These are phyloP conservation scores for Ustanciosporium gigantosporum DNA, from an alignment of 1,284 basidiomycete species.

Conservation along the genomic window DNA sequence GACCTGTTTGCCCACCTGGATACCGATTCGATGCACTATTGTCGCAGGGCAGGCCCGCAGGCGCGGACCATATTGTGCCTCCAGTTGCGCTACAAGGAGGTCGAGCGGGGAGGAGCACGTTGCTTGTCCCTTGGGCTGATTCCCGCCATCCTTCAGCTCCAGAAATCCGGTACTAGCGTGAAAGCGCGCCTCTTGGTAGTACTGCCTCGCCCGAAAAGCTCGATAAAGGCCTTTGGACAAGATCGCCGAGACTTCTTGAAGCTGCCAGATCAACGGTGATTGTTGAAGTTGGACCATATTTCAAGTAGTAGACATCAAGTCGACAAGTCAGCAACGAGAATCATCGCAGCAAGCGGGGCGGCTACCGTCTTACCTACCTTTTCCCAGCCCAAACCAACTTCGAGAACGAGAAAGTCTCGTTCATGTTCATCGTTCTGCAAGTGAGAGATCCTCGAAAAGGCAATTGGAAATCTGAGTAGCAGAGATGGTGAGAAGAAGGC, in stretches of 20 bases:
- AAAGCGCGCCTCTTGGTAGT: slow-evolving; percentile 41
- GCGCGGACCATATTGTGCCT: neutral
- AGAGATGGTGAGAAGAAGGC: no score
- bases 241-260: slow-evolving; percentile 12
- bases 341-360: no score
- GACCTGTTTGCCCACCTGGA: neutral
- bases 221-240: slow-evolving; percentile 15
- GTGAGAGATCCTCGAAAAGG: slow-evolving; percentile 25
- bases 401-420: slow-evolving; percentile 33
- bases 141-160: no score
- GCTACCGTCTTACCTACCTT: slow-evolving; percentile 14
- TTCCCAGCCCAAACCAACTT: slow-evolving; percentile 25
- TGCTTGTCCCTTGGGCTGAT: neutral
- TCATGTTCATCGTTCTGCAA: slow-evolving; percentile 30
- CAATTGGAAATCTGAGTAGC: slow-evolving; percentile 23
- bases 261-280: slow-evolving; percentile 7
- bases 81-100: neutral
- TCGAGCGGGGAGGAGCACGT: neutral
- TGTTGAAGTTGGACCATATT: neutral
- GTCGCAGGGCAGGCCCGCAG: neutral
- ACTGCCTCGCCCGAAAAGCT: slow-evolving; percentile 23
- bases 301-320: no score
- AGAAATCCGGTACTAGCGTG: slow-evolving; percentile 23
- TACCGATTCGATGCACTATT: neutral
- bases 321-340: no score